phyloP scores from a whole-genome alignment of 441 rosid genomes.

The Capsella rubella region DNA sequence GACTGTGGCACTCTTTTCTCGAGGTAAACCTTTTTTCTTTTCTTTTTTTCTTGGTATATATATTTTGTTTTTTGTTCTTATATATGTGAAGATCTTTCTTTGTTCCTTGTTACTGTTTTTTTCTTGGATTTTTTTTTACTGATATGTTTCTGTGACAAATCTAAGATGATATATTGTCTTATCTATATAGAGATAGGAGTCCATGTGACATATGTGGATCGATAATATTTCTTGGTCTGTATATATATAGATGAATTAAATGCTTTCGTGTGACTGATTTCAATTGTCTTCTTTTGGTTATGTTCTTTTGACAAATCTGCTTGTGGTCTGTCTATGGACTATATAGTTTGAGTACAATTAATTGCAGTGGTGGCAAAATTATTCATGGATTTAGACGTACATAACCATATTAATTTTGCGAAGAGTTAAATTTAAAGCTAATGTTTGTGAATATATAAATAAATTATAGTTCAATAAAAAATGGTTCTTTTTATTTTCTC shows the following conservation, averaged over 20 bases:
- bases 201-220: slow-evolving; percentile 5
- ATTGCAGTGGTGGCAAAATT: slow-evolving; percentile 52
- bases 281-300: slow-evolving; percentile 31
- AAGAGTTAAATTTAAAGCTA: not conserved
- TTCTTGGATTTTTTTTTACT: not conserved
- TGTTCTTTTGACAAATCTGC: slow-evolving; percentile 43
- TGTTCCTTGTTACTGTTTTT: slow-evolving; percentile 1
- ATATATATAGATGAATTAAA: slow-evolving; percentile 6
- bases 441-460: not conserved
- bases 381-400: slow-evolving; percentile 44
- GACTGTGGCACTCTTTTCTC: slow-evolving; percentile 95
- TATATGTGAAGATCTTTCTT: slow-evolving; percentile 15
- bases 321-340: slow-evolving; percentile 49
- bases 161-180: slow-evolving; percentile 12
- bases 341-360: slow-evolving; percentile 46
- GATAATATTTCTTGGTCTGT: not conserved
- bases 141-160: slow-evolving; percentile 9
- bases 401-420: not conserved
- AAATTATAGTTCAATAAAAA: slow-evolving; percentile 37
- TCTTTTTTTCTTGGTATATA: not conserved
- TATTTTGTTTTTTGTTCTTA: not conserved
- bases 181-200: not conserved
- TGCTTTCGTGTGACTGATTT: slow-evolving; percentile 29
- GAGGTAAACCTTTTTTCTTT: slow-evolving; percentile 48
- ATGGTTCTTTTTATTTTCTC: not conserved